Evolutionary conservation across 495 filamentous ascomycete genomes (phyloP).

Genomic region (Aspergillus cavernicola): DNA sequence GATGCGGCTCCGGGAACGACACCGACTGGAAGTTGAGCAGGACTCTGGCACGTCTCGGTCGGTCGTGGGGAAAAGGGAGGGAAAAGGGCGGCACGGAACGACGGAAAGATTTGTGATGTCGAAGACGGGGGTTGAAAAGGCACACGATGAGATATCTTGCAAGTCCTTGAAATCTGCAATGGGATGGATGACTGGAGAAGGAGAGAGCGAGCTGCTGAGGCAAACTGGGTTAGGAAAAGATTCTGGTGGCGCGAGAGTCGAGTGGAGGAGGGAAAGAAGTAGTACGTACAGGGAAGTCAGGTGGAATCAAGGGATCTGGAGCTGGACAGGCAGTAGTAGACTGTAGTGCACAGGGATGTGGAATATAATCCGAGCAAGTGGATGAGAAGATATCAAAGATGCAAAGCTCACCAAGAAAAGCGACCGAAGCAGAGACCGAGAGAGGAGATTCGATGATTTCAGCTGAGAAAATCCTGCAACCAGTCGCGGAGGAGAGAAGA

Average conservation of each 20-base stretch:
- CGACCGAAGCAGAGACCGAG: constrained; percentile 4
- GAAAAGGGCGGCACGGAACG: constrained; percentile 12
- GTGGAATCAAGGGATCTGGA: constrained; percentile 19
- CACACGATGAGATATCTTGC: constrained; percentile 2
- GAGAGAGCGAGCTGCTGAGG: background rate
- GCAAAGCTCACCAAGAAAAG: constrained; percentile 1
- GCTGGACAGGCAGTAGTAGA: constrained; percentile 1
- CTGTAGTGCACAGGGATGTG: background rate
- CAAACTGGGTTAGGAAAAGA: constrained; percentile 11
- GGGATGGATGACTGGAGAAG: background rate
- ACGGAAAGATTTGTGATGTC: constrained; percentile 5
- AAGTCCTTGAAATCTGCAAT: background rate
- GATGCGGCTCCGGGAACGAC: constrained; percentile 16
- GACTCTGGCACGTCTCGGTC: constrained; percentile 4
- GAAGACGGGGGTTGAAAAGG: background rate
- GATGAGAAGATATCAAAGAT: background rate
- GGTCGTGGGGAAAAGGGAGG: constrained; percentile 8
- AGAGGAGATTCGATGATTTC: background rate
- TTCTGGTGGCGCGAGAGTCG: constrained; percentile 10
- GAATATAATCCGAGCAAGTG: no score
- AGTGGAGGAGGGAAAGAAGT: constrained; percentile 10
- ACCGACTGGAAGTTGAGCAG: constrained; percentile 5
- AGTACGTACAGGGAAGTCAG: constrained; percentile 2
- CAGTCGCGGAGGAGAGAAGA: background rate
- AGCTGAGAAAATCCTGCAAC: constrained; percentile 7